Percentiles rank a stretch among this genome's conserved stretches.
phyloP scores from a whole-genome alignment of 2,329 filamentous ascomycete species.

The Grosmannia clavigera region DNA sequence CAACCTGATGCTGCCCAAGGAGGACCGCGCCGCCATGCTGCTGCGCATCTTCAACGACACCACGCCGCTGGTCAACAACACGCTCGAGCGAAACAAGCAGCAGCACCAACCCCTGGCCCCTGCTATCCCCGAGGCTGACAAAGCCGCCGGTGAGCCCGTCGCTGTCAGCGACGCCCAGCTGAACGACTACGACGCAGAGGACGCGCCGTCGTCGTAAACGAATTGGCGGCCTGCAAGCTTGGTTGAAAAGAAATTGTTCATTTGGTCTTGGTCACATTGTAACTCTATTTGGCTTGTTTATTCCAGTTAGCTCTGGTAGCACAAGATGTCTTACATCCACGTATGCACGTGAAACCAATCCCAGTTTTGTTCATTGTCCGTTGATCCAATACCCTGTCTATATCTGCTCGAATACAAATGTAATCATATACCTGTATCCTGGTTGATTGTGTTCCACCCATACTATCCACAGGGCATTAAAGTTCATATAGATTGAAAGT shows the following conservation, averaged over 20 bases:
- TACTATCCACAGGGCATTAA: neutral
- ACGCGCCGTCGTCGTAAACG: conserved; percentile 10
- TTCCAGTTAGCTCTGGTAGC: too few relatives aligned
- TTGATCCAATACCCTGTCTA: neutral
- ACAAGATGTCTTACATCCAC: too few relatives aligned
- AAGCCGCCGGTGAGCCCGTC: conserved; percentile 3
- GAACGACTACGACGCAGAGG: conserved; percentile 12
- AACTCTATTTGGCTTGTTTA: too few relatives aligned
- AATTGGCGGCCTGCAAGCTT: neutral
- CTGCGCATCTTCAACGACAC: conserved; percentile 84
- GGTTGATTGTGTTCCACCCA: neutral
- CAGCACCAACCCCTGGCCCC: conserved; percentile 7
- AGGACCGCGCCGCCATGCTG: conserved; percentile 86
- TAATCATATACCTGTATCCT: neutral
- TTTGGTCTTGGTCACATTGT: neutral
- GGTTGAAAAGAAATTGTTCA: neutral
- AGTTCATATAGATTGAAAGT: neutral
- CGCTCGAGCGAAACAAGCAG: conserved; percentile 33
- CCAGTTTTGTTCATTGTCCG: neutral
- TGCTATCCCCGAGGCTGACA: neutral
- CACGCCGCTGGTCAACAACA: conserved; percentile 65
- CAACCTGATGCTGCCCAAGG: conserved; percentile 97
- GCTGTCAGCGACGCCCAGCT: neutral
- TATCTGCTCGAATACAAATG: neutral
- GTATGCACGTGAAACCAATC: neutral